Evolutionary conservation across 305 asterid genomes (phyloP), one percentile per base, ranked within the genome.

Genomic region (Nicotiana rustica): DNA sequence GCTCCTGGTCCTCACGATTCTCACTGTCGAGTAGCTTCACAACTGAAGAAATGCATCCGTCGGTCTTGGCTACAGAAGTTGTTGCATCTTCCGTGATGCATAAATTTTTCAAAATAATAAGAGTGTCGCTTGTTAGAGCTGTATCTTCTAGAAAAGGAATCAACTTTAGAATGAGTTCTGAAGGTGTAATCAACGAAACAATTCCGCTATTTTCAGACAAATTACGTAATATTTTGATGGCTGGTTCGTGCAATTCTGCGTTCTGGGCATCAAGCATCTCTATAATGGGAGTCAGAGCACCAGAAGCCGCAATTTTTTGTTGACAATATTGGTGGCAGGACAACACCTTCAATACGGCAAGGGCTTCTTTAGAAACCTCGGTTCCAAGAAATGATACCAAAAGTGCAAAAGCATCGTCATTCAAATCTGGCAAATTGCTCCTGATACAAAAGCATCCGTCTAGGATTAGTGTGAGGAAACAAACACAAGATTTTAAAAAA

Each of bases 301-400:
- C 92, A 0, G 97, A 91, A 79, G 89, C 86, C 80, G 88, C 87
- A 33, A 93, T 83, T 77, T 85, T 83, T 44, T 79, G 18, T 79
- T 85, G 64, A 31, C 89, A 85, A 36, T 84, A 75, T 64, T 60
- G 80, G 55, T 87, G 83, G 82, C 60, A 36, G n/a, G 98, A 96
- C 64, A 91, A 62, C 10, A 65, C 87, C 84, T 86, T 92, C 56
- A 91, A 71, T 83, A 94, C 60, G 75, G 85, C 83, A 81, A 96
- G 93, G 55, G 93, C 92, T 85, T 88, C 94, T 85, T 88, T 80
- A 25, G 94, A 89, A 84, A 83, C 90, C 85, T 89, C 91, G 0
- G 94, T 89, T 78, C 90, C 92, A 8, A 96, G 92, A 83, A 93
- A 90, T 52, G 92, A 93, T 33, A 89, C 95, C 92, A 96, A 69